These are phyloP conservation scores for Senna siamea DNA, from an alignment of 306 rosid genomes.

Conservation along the genomic window DNA sequence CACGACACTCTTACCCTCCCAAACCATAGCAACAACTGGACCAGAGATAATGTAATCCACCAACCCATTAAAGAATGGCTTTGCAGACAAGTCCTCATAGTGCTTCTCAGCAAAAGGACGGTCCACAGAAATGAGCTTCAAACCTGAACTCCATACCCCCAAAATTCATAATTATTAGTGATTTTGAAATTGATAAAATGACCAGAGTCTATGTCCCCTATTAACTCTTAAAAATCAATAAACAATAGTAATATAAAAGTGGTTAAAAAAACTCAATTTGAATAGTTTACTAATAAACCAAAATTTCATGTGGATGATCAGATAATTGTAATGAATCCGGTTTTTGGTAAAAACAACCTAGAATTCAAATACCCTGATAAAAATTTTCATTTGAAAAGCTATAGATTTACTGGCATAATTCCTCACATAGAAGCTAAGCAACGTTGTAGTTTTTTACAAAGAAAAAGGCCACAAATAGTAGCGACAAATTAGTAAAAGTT, in stretches of 20 bases:
- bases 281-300: not conserved
- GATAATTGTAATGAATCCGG: not conserved
- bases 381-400: not conserved
- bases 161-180: not conserved
- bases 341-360: not conserved
- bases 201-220: not conserved
- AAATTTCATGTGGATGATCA: not conserved
- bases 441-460: not conserved
- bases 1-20: constrained; percentile 95
- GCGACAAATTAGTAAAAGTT: not conserved
- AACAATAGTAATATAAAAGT: not conserved
- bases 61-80: constrained; percentile 87
- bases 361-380: not conserved
- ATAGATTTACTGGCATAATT: not conserved
- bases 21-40: constrained; percentile 96
- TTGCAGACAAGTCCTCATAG: constrained; percentile 84
- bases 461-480: not conserved
- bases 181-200: not conserved
- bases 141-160: constrained; percentile 52
- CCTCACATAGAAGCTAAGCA: not conserved
- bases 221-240: not conserved
- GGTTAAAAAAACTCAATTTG: not conserved
- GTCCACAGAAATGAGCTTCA: constrained; percentile 79
- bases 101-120: constrained; percentile 88
- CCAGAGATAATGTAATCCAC: constrained; percentile 90